These are phyloP conservation scores for Apiotrichum veenhuisii DNA, from an alignment of 1,284 basidiomycete genomes.

Conservation along the genomic window DNA sequence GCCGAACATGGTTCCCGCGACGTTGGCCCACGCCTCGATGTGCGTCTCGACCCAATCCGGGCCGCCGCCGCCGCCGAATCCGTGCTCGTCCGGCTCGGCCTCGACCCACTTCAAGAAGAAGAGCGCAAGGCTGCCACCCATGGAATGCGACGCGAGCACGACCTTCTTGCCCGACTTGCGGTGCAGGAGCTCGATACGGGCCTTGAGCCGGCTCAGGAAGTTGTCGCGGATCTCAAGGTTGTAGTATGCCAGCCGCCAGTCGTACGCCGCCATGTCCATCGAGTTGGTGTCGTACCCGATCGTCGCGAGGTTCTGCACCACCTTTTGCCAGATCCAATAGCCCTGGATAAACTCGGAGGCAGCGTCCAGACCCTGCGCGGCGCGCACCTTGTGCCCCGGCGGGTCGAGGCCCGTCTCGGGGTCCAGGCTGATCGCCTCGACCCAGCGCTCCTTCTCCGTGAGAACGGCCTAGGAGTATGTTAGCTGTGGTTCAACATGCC, in stretches of 20 bases:
- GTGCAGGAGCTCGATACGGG: slow-evolving; percentile 76
- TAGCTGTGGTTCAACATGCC: not conserved
- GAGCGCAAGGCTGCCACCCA: slow-evolving; percentile 67
- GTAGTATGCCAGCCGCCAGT: slow-evolving; percentile 85
- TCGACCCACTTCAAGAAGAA: slow-evolving; percentile 87
- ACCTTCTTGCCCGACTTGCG: slow-evolving; percentile 71
- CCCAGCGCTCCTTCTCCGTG: slow-evolving; percentile 83
- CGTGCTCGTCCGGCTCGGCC: slow-evolving; percentile 54
- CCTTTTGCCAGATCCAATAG: slow-evolving; percentile 96
- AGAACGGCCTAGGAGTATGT: slow-evolving; percentile 50
- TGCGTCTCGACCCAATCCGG: slow-evolving; percentile 86
- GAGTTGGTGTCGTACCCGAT: slow-evolving; percentile 90
- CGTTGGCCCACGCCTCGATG: slow-evolving; percentile 73
- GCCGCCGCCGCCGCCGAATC: slow-evolving; percentile 75
- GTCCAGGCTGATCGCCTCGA: slow-evolving; percentile 84
- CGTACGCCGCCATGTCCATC: slow-evolving; percentile 79
- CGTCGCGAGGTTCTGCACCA: slow-evolving; percentile 85
- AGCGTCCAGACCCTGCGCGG: slow-evolving; percentile 70
- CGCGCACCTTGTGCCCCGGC: slow-evolving; percentile 79
- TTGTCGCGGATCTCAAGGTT: slow-evolving; percentile 88
- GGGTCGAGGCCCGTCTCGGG: slow-evolving; percentile 88
- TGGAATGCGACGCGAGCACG: slow-evolving; percentile 78
- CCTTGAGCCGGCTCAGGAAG: slow-evolving; percentile 85
- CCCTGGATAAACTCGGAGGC: slow-evolving; percentile 84
- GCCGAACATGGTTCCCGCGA: slow-evolving; percentile 80